A percentile compares a stretch with the other conserved stretches of the same genome.
These are phyloP conservation scores for Penicillium bialowiezense DNA, from an alignment of 495 filamentous ascomycete species.

Conservation along the genomic window DNA sequence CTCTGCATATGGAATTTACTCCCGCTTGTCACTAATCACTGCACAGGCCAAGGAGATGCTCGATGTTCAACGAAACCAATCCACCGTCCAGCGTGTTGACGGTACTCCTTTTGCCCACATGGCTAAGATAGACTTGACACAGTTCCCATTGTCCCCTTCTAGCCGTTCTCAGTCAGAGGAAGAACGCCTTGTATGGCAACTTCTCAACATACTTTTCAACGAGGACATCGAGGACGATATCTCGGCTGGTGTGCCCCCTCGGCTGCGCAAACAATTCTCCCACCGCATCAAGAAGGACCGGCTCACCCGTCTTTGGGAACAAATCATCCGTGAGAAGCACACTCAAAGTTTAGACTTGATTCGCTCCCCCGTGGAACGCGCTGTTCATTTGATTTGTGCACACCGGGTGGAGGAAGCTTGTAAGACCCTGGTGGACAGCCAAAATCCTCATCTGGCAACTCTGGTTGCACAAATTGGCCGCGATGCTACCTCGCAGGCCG, in stretches of 20 bases:
- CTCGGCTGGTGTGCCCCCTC: constrained; percentile 39
- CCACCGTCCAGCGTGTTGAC: constrained; percentile 34
- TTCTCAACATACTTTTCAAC: constrained; percentile 87
- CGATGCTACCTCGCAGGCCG: constrained; percentile 58
- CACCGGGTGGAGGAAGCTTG: constrained; percentile 80
- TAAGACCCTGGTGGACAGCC: constrained; percentile 64
- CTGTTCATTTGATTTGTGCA: constrained; percentile 72
- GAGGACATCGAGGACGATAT: constrained; percentile 50
- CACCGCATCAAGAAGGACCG: constrained; percentile 55
- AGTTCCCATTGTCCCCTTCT: constrained; percentile 33
- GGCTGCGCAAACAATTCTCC: constrained; percentile 37
- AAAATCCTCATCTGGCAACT: constrained; percentile 77
- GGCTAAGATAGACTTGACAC: constrained; percentile 28
- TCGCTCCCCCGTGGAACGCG: constrained; percentile 72
- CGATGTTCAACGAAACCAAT: constrained; percentile 35
- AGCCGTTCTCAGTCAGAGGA: constrained; percentile 23
- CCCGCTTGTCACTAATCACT: constrained; percentile 5
- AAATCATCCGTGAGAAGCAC: constrained; percentile 46
- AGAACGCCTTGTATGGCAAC: constrained; percentile 45
- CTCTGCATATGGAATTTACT: too few relatives aligned
- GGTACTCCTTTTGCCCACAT: constrained; percentile 39
- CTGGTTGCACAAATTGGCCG: constrained; percentile 77
- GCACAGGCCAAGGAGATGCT: constrained; percentile 34
- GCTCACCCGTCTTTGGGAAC: constrained; percentile 45
- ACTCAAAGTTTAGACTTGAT: constrained; percentile 46